Evolutionary conservation across 441 rosid species (phyloP).

Genomic region (Gossypium schwendimanii): DNA sequence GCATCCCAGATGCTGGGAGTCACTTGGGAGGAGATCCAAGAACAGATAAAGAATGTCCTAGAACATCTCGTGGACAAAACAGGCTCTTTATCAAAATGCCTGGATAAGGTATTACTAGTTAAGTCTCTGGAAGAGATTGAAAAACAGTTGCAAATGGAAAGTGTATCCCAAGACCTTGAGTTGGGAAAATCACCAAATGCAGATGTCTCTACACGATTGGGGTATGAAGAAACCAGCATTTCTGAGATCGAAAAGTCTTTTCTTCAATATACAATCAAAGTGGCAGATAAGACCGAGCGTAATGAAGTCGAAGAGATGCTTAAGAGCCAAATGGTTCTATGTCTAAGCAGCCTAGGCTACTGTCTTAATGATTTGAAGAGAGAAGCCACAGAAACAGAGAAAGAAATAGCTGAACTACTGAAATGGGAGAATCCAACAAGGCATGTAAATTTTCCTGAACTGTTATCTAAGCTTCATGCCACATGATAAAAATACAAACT

Average conservation of each 20-base stretch:
- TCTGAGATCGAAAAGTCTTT: slow-evolving; percentile 22
- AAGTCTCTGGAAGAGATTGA: slow-evolving; percentile 29
- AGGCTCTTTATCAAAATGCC: slow-evolving; percentile 32
- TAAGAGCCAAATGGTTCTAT: slow-evolving; percentile 35
- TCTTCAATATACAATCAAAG: slow-evolving; percentile 26
- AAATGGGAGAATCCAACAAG: slow-evolving; percentile 37
- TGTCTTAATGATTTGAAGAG: slow-evolving; percentile 46
- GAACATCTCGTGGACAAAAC: slow-evolving; percentile 34
- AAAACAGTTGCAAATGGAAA: slow-evolving; percentile 29
- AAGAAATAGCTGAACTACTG: slow-evolving; percentile 38
- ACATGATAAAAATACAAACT: slow-evolving; percentile 8
- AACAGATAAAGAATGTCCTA: slow-evolving; percentile 30
- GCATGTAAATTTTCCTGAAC: slow-evolving; percentile 22
- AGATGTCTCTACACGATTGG: background rate
- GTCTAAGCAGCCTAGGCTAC: slow-evolving; percentile 44
- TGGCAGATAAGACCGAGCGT: slow-evolving; percentile 17
- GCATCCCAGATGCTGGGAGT: slow-evolving; percentile 10
- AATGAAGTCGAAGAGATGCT: slow-evolving; percentile 30
- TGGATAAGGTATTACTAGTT: slow-evolving; percentile 25
- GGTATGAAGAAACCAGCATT: slow-evolving; percentile 27
- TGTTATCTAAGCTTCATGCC: slow-evolving; percentile 22
- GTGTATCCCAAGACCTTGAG: slow-evolving; percentile 39
- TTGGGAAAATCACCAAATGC: slow-evolving; percentile 28
- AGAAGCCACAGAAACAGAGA: slow-evolving; percentile 44
- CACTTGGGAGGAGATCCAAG: slow-evolving; percentile 16